Base-by-base conservation (phyloP, 192 early-diverging fungal genomes). In the Podila clonocystis region DNA sequence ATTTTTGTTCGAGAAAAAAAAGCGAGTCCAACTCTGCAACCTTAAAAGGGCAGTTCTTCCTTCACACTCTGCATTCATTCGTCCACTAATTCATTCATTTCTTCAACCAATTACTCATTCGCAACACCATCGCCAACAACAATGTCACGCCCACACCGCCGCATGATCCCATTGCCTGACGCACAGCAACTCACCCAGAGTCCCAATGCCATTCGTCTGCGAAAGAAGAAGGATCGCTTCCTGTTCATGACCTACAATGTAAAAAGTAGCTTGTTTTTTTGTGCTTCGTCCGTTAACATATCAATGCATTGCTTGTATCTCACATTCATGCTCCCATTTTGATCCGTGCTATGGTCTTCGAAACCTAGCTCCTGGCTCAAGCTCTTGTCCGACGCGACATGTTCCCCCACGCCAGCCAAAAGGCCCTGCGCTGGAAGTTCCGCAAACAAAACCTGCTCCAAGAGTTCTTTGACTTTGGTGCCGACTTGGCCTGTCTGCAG, bases 161-260 rank as follows among this genome's bases (percentile, higher is more conserved):
- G 71, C 57, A 80, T 80, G 77, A 50, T 80, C 65, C 2, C 61
- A 50, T 45, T 80, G 17, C 77, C 70, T 11, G 36, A 50, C n/a
- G 67, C 66, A 24, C 60, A 73, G 28, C 66, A 55, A 34, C 26
- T 80, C 17, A 64, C 52, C 28, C 70, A 72, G 29, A 62, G 67
- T 0, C 26, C 45, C 0, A 36, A 57, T 26, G 41, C 62, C 28
- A 69, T 80, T 52, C 70, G 62, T 13, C 67, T 80, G 11, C 77
- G 63, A 60, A 80, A 80, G 66, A 80, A 80, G 67, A 80, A 65
- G 49, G 77, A 80, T 64, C 77, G 77, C 62, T 80, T 80, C 58
- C 45, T 73, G n/a, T 80, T 90, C 52, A 90, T 92, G 90, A 82
- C 82, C 77, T 91, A 89, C 82, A 91, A 91, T 60, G 82, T 71